Conservation (phyloP, 257 asterid genomes). For the Buddleja alternifolia region DNA sequence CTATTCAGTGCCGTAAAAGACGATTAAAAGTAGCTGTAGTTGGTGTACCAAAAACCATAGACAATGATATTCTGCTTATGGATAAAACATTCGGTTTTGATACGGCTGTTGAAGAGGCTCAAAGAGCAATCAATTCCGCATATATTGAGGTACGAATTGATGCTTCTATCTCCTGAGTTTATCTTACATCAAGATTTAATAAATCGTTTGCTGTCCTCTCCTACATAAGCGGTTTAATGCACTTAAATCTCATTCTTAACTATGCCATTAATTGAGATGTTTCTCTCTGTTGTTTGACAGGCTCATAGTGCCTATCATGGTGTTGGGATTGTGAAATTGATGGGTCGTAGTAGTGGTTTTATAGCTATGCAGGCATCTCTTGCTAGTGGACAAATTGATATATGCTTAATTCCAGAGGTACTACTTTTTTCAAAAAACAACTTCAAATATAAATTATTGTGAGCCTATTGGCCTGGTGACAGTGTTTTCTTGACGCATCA, state of each 20-base stretch:
- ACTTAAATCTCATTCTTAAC: conserved; percentile 13
- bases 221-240: conserved; percentile 1
- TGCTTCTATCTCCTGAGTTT: conserved; percentile 17
- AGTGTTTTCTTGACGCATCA: conserved; percentile 32
- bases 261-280: conserved; percentile 11
- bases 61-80: conserved; percentile 93
- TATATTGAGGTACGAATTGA: conserved; percentile 74
- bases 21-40: conserved; percentile 74
- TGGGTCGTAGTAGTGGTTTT: conserved; percentile 97
- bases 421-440: not conserved
- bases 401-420: conserved; percentile 98
- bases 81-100: conserved; percentile 98
- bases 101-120: conserved; percentile 99
- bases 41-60: conserved; percentile 98
- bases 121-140: conserved; percentile 91
- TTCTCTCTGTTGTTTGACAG: conserved; percentile 45
- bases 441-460: not conserved
- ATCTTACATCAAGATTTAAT: conserved; percentile 17
- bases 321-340: conserved; percentile 90
- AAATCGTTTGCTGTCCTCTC: not conserved
- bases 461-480: conserved; percentile 15
- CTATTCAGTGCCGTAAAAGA: conserved; percentile 71
- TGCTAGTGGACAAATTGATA: conserved; percentile 96
- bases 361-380: conserved; percentile 99
- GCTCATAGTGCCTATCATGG: conserved; percentile 99